Evolutionary conservation across 1,284 basidiomycete species (phyloP).

Genomic region (Lentinula novae-zelandiae): DNA sequence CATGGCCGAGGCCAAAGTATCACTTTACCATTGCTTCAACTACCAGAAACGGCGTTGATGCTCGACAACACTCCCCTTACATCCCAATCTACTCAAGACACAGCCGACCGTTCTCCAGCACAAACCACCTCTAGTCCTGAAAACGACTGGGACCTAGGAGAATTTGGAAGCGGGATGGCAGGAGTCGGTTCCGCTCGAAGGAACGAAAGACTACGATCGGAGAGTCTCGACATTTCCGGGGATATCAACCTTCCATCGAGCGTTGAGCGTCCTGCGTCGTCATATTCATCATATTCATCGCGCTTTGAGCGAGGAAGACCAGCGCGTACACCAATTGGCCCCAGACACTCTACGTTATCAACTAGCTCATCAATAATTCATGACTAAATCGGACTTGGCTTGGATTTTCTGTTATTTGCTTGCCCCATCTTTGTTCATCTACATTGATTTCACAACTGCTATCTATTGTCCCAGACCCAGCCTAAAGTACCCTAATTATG

Average conservation of each 20-base stretch:
- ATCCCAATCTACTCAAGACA: not conserved
- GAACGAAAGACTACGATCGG: not conserved
- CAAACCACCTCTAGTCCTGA: not conserved
- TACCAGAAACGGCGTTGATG: constrained; percentile 21
- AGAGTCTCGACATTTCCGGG: constrained; percentile 1
- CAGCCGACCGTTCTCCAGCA: not conserved
- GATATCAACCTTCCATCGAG: not conserved
- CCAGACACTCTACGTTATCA: not conserved
- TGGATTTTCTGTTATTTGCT: not conserved
- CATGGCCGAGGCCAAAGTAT: constrained; percentile 25
- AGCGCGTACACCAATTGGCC: not conserved
- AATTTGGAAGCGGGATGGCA: constrained; percentile 33
- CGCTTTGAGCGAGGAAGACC: not conserved
- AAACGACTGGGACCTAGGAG: constrained; percentile 1
- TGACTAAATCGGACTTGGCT: not conserved
- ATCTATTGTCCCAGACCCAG: not conserved
- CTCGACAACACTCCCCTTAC: not conserved
- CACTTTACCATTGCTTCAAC: constrained; percentile 29
- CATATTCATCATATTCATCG: not conserved
- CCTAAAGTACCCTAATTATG: not conserved
- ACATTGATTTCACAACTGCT: not conserved
- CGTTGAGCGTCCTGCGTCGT: not conserved
- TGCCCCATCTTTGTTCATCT: not conserved
- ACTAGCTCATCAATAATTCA: not conserved
- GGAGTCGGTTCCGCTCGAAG: constrained; percentile 37